phyloP scores from a whole-genome alignment of 441 rosid species.

The Iberis amara region DNA sequence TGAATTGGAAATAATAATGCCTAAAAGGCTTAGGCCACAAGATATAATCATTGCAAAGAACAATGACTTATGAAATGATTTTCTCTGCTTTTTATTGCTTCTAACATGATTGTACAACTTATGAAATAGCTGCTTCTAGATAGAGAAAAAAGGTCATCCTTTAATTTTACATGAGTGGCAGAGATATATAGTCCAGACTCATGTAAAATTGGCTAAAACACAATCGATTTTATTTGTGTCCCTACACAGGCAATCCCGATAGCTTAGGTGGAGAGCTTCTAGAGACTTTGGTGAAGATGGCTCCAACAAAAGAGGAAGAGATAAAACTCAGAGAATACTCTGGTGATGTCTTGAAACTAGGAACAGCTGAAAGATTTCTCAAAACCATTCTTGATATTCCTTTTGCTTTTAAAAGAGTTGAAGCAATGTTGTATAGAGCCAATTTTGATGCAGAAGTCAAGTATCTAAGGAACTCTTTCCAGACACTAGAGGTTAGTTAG shows the following conservation, averaged over 20 bases:
- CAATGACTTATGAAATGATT: constrained; percentile 19
- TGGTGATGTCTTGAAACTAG: constrained; percentile 70
- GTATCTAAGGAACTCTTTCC: constrained; percentile 78
- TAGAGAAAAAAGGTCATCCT: background rate
- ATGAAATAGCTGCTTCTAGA: constrained; percentile 6
- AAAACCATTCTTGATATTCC: constrained; percentile 87
- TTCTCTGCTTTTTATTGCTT: constrained; percentile 28
- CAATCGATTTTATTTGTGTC: background rate
- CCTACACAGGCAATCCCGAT: constrained; percentile 68
- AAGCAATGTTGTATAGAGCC: constrained; percentile 91
- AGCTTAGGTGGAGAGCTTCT: constrained; percentile 85
- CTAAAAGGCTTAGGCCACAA: constrained; percentile 24
- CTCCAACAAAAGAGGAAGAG: constrained; percentile 98
- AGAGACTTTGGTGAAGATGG: constrained; percentile 94
- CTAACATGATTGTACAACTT: constrained; percentile 19
- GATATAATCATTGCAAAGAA: constrained; percentile 26
- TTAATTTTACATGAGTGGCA: background rate
- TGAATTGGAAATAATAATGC: constrained; percentile 1
- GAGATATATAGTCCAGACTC: background rate
- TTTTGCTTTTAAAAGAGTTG: constrained; percentile 87
- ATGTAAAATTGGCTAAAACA: constrained; percentile 9
- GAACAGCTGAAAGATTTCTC: constrained; percentile 88
- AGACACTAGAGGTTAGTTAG: constrained; percentile 58
- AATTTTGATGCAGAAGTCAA: constrained; percentile 85
- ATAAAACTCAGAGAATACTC: constrained; percentile 75